Base-by-base conservation (phyloP, 495 filamentous ascomycete species). In the Penicillium cinerascens region DNA sequence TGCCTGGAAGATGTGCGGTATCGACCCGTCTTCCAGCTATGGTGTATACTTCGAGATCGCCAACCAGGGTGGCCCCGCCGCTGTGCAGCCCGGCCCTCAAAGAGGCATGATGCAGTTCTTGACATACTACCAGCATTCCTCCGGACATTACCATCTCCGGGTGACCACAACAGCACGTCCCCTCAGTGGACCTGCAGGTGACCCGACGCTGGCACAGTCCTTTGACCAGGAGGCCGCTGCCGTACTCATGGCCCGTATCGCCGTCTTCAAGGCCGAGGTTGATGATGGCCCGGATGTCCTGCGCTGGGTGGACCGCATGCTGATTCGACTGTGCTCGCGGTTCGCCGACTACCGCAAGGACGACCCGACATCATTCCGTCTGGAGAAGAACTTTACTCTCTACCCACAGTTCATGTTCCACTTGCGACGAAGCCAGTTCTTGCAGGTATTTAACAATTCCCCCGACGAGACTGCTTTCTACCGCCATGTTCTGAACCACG, bases 391-490 rank as follows among this genome's bases (percentile, higher is more conserved):
- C 76, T 97, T 99, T 65, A 96, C 93, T 0, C 81, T 99, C 17
- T 99, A 99, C 61, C 95, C 95, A 27, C 95, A 99, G 72, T 99
- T 99, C 75, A 97, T 99, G 95, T 99, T 97, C 79, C 95, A 99
- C 68, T 79, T 99, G 53, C 87, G 95, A 47, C 83, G 95, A 65
- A 95, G 88, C 63, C 95, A 99, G 70, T 99, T 99, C 76, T 74
- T 99, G 60, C 95, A 99, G 65, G 92, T 99, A 43, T 99, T 99
- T 79, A 99, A 99, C 76, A 97, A 97, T 72, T 97, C 92, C 0
- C 95, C 95, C 11, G 95, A 99, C 60, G 95, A 99, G 73, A 99
- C 95, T 16, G 95, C 95, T 16, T 99, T 97, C 73, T 97, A 97
- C 68, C 82, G 95, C 45, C 95, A 99, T 66, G 91, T 97, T 10